These are phyloP conservation scores for Geotrichum fermentans DNA, from an alignment of 1,139 yeast genomes.

Conservation along the genomic window DNA sequence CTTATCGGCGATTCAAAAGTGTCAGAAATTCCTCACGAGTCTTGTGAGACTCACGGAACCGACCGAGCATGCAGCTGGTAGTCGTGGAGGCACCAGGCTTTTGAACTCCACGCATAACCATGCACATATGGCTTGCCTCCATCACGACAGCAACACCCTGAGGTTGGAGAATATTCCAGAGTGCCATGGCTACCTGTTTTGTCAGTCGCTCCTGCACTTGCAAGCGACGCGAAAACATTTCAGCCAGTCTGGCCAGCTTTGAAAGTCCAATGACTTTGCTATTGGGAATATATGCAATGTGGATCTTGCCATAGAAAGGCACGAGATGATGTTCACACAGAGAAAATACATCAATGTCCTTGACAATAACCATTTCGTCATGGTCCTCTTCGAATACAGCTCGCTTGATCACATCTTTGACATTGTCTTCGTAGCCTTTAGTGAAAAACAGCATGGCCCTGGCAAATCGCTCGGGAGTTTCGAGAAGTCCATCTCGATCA, in stretches of 20 bases:
- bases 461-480: conserved; percentile 95
- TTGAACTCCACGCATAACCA: conserved; percentile 97
- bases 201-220: conserved; percentile 97
- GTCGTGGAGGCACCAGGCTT: conserved; percentile 91
- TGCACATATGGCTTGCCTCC: conserved; percentile 98
- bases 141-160: conserved; percentile 97
- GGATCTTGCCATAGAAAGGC: conserved; percentile 94
- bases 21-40: conserved; percentile 94
- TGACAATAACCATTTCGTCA: conserved; percentile 96
- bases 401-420: conserved; percentile 74
- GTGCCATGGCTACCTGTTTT: conserved; percentile 94
- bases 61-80: conserved; percentile 95
- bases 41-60: conserved; percentile 87
- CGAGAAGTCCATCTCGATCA: conserved; percentile 79
- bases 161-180: conserved; percentile 84
- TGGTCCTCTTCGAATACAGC: conserved; percentile 98
- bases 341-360: conserved; percentile 88
- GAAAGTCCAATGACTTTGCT: conserved; percentile 91
- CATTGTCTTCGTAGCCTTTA: conserved; percentile 89
- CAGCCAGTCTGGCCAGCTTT: conserved; percentile 90
- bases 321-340: conserved; percentile 96
- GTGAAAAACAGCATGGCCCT: conserved; percentile 94
- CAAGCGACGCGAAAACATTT: conserved; percentile 89
- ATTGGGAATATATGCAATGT: conserved; percentile 93
- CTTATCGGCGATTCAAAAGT: conserved; percentile 40